These are phyloP conservation scores for Hippophae gyantsensis DNA, from an alignment of 306 rosid genomes.

Conservation along the genomic window DNA sequence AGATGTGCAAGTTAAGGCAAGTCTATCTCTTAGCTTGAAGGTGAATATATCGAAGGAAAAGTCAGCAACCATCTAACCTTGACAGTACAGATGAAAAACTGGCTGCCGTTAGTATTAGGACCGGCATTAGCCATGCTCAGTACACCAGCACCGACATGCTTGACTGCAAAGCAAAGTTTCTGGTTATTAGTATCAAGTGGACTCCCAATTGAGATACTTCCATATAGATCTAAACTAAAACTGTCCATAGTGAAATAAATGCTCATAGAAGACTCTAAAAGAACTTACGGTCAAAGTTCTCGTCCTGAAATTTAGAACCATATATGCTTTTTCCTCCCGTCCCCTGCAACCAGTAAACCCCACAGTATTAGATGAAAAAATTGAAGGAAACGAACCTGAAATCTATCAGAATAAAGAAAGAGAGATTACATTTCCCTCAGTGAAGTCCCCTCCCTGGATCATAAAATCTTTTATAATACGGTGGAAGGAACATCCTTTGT, in stretches of 20 bases:
- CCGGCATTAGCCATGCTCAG: conserved; percentile 99
- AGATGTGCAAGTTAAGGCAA: not conserved
- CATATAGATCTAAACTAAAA: not conserved
- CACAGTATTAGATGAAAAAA: not conserved
- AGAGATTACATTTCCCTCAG: conserved; percentile 60
- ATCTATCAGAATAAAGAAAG: conserved; percentile 1
- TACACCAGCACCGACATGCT: conserved; percentile 85
- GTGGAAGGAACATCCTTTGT: conserved; percentile 86
- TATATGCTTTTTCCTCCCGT: conserved; percentile 88
- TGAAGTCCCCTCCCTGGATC: conserved; percentile 98
- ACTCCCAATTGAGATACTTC: conserved; percentile 3
- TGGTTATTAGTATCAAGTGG: not conserved
- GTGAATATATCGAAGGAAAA: not conserved
- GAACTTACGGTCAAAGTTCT: conserved; percentile 63
- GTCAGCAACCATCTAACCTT: conserved; percentile 44
- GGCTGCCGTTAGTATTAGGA: conserved; percentile 81
- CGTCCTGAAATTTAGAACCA: conserved; percentile 71
- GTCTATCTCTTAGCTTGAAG: not conserved
- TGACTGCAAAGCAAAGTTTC: conserved; percentile 51
- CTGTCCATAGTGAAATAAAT: conserved; percentile 1
- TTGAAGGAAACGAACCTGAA: no score
- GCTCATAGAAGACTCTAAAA: not conserved
- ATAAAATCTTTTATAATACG: conserved; percentile 85
- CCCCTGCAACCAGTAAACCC: conserved; percentile 52
- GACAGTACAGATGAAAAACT: conserved; percentile 79